Percentiles rank a stretch among this genome's conserved stretches.
phyloP scores from a whole-genome alignment of 257 asterid genomes.

The Fraxinus americana region DNA sequence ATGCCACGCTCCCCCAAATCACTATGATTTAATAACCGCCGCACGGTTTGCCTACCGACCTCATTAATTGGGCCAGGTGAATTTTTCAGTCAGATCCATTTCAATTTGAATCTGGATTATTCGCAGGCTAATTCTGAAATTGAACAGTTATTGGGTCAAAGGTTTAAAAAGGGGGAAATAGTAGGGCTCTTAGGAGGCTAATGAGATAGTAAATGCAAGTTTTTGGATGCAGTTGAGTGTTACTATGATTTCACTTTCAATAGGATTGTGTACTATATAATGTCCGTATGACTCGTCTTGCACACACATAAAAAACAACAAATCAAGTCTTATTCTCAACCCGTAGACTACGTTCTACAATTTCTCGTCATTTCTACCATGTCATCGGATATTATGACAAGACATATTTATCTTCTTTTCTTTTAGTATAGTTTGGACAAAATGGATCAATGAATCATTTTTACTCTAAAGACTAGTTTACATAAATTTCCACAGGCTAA shows the following conservation, averaged over 20 bases:
- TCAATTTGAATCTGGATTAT: background rate
- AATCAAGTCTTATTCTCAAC: too few relatives aligned
- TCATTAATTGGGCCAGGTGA: background rate
- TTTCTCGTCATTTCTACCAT: too few relatives aligned
- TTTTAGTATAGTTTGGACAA: background rate
- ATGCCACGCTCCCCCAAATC: too few relatives aligned
- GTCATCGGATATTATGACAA: too few relatives aligned
- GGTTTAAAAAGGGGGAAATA: too few relatives aligned
- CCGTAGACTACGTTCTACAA: too few relatives aligned
- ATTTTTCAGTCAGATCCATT: background rate
- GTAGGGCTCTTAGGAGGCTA: background rate
- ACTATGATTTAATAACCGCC: background rate
- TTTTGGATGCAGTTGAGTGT: background rate
- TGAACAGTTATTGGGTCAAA: too few relatives aligned
- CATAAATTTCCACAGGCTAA: constrained; percentile 49
- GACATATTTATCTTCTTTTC: background rate
- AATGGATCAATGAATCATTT: background rate
- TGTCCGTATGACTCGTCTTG: too few relatives aligned
- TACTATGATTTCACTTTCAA: background rate
- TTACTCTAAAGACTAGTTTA: background rate
- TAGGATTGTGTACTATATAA: background rate
- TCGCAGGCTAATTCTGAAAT: background rate
- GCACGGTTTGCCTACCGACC: background rate
- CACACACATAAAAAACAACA: too few relatives aligned
- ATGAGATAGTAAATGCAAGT: background rate